A percentile compares a stretch with the other conserved stretches of the same genome.
These are phyloP conservation scores for Comarum palustre DNA, from an alignment of 306 rosid species.

Conservation along the genomic window DNA sequence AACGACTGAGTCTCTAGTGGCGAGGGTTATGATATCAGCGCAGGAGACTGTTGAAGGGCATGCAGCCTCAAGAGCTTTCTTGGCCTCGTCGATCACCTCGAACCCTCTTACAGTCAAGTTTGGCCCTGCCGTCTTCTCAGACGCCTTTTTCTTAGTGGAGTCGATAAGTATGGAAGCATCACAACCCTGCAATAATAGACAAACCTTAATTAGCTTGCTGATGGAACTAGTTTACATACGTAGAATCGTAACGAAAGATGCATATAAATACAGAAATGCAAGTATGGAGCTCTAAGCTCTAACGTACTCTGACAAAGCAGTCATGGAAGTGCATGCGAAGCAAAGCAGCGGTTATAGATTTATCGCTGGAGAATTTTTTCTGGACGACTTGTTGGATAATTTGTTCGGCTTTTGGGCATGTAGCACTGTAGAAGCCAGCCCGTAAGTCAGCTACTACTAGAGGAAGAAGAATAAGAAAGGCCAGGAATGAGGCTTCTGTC, in stretches of 20 bases:
- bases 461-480: slow-evolving; percentile 23
- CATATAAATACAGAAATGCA: neutral
- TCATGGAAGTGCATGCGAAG: slow-evolving; percentile 64
- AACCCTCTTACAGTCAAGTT: slow-evolving; percentile 36
- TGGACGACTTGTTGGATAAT: slow-evolving; percentile 35
- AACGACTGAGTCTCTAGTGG: slow-evolving; percentile 47
- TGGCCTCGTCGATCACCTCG: slow-evolving; percentile 45
- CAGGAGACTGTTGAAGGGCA: slow-evolving; percentile 60
- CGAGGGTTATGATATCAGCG: slow-evolving; percentile 56
- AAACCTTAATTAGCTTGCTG: too few relatives aligned
- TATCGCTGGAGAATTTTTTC: slow-evolving; percentile 30
- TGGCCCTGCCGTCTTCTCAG: slow-evolving; percentile 33
- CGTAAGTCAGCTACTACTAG: slow-evolving; percentile 32
- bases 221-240: neutral
- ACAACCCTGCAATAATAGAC: slow-evolving; percentile 36
- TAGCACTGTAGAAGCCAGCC: slow-evolving; percentile 43
- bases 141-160: slow-evolving; percentile 14
- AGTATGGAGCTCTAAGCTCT: neutral
- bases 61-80: slow-evolving; percentile 34
- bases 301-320: slow-evolving; percentile 49
- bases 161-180: slow-evolving; percentile 59
- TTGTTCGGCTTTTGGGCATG: slow-evolving; percentile 44
- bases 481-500: slow-evolving; percentile 12
- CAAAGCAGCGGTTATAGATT: slow-evolving; percentile 42
- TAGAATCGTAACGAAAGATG: neutral